A percentile compares a stretch with the other conserved stretches of the same genome.
Conservation (phyloP, 345 rosid species). For the Gossypium rotundifolium region DNA sequence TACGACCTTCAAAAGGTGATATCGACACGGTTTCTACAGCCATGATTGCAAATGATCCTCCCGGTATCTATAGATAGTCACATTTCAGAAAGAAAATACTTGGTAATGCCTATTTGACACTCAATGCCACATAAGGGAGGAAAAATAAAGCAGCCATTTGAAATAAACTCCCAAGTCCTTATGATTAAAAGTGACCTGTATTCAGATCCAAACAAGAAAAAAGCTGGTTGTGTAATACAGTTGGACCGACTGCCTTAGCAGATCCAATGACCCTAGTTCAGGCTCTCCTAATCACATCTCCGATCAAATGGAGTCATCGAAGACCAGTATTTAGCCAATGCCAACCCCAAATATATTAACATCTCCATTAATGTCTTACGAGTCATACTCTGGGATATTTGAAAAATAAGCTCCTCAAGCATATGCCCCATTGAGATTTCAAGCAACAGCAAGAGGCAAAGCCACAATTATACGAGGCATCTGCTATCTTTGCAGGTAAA, state of each 20-base stretch:
- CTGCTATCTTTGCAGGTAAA: background rate
- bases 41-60: background rate
- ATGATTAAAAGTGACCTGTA: background rate
- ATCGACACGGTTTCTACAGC: background rate
- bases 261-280: background rate
- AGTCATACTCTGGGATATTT: background rate
- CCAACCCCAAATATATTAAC: background rate
- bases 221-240: background rate
- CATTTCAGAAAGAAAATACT: background rate
- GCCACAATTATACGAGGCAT: background rate
- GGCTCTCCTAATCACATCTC: background rate
- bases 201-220: background rate
- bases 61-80: background rate
- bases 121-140: background rate
- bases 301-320: background rate
- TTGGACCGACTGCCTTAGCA: background rate
- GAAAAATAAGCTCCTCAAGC: background rate
- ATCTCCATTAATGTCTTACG: background rate
- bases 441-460: background rate
- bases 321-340: background rate
- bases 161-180: background rate
- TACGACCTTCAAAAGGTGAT: background rate
- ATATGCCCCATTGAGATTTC: background rate
- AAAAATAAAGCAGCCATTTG: background rate
- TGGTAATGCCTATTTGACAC: background rate